phyloP scores from a whole-genome alignment of 495 filamentous ascomycete genomes.

The Bacidia rubella region DNA sequence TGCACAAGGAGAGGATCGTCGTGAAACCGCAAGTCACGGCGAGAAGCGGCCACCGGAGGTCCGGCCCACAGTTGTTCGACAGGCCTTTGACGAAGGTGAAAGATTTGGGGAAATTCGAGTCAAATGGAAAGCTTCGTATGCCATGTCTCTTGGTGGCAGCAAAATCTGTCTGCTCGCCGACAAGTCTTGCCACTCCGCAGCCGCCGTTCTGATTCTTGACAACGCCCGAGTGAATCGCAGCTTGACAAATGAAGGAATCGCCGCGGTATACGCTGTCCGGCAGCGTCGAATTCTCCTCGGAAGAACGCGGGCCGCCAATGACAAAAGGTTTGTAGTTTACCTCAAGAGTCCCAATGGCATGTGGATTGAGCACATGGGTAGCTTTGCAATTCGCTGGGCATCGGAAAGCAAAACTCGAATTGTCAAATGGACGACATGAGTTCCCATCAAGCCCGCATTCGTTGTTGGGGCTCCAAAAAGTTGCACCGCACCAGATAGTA shows the following conservation, averaged over 20 bases:
- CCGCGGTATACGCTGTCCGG: slow-evolving; percentile 51
- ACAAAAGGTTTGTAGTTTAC: slow-evolving; percentile 58
- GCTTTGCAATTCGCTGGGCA: slow-evolving; percentile 66
- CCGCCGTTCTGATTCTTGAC: slow-evolving; percentile 56
- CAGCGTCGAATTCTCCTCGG: slow-evolving; percentile 20
- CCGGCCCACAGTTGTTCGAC: slow-evolving; percentile 38
- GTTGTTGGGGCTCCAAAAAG: slow-evolving; percentile 49
- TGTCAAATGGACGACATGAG: slow-evolving; percentile 66
- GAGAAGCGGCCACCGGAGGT: slow-evolving; percentile 61
- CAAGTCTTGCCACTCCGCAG: slow-evolving; percentile 56
- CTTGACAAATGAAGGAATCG: slow-evolving; percentile 71
- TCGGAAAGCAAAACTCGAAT: slow-evolving; percentile 55
- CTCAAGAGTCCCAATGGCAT: slow-evolving; percentile 60
- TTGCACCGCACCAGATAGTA: slow-evolving; percentile 53
- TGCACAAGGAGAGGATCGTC: slow-evolving; percentile 51
- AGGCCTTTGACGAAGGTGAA: slow-evolving; percentile 45
- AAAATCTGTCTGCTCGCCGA: slow-evolving; percentile 55
- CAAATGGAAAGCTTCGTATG: slow-evolving; percentile 54
- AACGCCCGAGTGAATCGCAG: slow-evolving; percentile 67
- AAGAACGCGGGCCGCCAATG: slow-evolving; percentile 51
- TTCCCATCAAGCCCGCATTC: slow-evolving; percentile 68
- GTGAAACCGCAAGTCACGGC: slow-evolving; percentile 60
- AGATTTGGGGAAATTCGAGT: slow-evolving; percentile 63
- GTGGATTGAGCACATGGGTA: slow-evolving; percentile 52
- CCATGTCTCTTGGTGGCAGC: slow-evolving; percentile 44